A percentile compares a stretch with the other conserved stretches of the same genome.
phyloP scores from a whole-genome alignment of 2,329 filamentous ascomycete genomes.

The Fusarium humuli region DNA sequence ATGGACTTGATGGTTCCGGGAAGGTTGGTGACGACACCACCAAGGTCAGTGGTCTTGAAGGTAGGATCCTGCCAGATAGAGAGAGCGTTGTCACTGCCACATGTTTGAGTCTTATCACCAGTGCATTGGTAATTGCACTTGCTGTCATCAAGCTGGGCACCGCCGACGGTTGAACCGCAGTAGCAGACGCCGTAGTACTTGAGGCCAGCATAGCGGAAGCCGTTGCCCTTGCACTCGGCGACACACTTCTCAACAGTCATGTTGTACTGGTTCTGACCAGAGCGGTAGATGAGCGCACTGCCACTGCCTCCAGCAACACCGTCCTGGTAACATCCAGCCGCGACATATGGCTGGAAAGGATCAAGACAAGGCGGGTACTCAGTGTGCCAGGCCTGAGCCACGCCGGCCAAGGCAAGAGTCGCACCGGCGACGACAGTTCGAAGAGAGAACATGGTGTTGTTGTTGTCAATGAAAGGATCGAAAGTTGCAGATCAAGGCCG shows the following conservation, averaged over 20 bases:
- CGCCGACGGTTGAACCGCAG: slow-evolving; percentile 63
- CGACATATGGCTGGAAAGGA: slow-evolving; percentile 61
- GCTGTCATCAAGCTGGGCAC: slow-evolving; percentile 62
- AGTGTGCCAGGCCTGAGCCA: slow-evolving; percentile 56
- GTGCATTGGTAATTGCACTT: slow-evolving; percentile 69
- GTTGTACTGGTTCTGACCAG: slow-evolving; percentile 50
- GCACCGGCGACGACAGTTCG: slow-evolving; percentile 51
- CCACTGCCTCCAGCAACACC: slow-evolving; percentile 43
- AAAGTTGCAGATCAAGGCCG: slow-evolving; percentile 26
- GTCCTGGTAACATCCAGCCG: slow-evolving; percentile 62
- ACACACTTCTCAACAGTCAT: slow-evolving; percentile 63
- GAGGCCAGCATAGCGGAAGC: slow-evolving; percentile 63
- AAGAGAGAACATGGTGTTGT: slow-evolving; percentile 40
- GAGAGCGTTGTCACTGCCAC: slow-evolving; percentile 61
- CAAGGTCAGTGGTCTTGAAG: slow-evolving; percentile 55
- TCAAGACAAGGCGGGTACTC: slow-evolving; percentile 59
- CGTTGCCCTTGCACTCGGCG: slow-evolving; percentile 63
- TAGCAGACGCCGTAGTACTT: slow-evolving; percentile 66
- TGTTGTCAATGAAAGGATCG: slow-evolving; percentile 29
- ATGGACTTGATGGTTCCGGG: slow-evolving; percentile 51
- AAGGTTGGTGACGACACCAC: slow-evolving; percentile 50
- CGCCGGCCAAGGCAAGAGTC: slow-evolving; percentile 53
- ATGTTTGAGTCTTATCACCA: slow-evolving; percentile 58
- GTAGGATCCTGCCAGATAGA: slow-evolving; percentile 63
- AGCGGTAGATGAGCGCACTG: slow-evolving; percentile 58